Base-by-base conservation (phyloP, 345 rosid species). In the Gossypium thurberi region DNA sequence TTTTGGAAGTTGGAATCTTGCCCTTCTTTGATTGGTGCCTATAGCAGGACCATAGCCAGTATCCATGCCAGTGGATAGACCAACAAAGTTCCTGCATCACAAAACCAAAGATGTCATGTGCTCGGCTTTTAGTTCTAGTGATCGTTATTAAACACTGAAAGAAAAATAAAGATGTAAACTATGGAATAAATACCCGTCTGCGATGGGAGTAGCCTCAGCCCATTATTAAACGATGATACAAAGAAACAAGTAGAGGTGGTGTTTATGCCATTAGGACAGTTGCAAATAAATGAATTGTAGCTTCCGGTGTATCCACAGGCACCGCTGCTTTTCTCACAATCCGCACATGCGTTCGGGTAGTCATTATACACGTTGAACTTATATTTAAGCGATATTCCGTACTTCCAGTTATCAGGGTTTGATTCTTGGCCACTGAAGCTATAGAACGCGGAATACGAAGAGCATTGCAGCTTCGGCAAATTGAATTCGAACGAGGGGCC, bases 401-500 rank as follows among this genome's bases (percentile, higher is more conserved):
- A 91, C 81, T 88, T 86, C 98, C 97, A 91, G 10, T 84, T 85
- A 20, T 88, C 91, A 7, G 96, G 98, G 71, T 88, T 82, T 1
- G 88, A 75, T 71, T 88, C 94, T 81, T 91, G 91, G 4, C 81
- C 96, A 14, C 76, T 84, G 65, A 91, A 91, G 78, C 96, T 84
- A 76, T 91, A 91, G 76, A 91, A 86, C 5, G 84, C 98, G 18
- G 3, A 48, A 78, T 91, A 94, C 0, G 94, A 90, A 10, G 84
- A 70, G 80, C 96, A 94, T 15, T 78, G 55, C 74, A 94, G 77
- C 80, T 90, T 91, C 81, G 83, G 52, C 25, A 91, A 82, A 70
- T 94, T 89, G 86, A 94, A 84, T 51, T 90, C 89, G 26, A 91
- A 91, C 6, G 98, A 75, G 1, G 97, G 97, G 37, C 97, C 98